A percentile compares a stretch with the other conserved stretches of the same genome.
Conservation (phyloP, 225 moss, liverwort and hornwort species). For the Rhytidiadelphus loreus region DNA sequence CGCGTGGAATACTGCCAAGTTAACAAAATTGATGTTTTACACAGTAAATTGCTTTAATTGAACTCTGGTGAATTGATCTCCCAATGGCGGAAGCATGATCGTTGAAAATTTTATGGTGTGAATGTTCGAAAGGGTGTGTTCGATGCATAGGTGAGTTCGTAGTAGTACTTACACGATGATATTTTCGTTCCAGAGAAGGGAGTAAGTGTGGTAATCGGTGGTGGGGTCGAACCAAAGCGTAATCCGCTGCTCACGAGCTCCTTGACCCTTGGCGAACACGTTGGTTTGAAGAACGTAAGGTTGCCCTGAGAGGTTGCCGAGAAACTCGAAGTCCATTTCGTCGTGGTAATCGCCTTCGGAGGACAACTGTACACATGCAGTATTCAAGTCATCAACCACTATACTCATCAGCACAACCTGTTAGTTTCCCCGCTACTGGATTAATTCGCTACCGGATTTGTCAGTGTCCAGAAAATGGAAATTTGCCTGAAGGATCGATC, state of each 20-base stretch:
- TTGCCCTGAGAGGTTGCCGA: constrained; percentile 32
- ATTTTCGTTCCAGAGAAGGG: constrained; percentile 44
- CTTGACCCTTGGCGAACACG: constrained; percentile 38
- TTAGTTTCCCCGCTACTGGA: neutral
- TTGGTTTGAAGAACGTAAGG: constrained; percentile 52
- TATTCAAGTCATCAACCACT: neutral
- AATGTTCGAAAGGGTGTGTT: neutral
- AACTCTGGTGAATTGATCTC: neutral
- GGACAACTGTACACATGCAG: constrained; percentile 4
- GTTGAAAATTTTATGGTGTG: neutral
- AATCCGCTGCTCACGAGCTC: constrained; percentile 43
- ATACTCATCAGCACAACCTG: neutral
- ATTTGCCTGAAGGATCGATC: neutral
- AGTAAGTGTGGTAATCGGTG: constrained; percentile 39
- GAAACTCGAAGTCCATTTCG: constrained; percentile 58
- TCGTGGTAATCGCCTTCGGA: constrained; percentile 22
- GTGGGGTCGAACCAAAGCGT: constrained; percentile 58
- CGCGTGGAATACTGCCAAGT: neutral
- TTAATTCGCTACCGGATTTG: neutral
- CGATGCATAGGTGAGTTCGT: neutral
- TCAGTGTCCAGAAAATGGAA: neutral
- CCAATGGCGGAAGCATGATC: neutral
- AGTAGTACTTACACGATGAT: constrained; percentile 26
- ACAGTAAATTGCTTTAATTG: neutral
- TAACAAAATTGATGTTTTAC: neutral